Evolutionary conservation across 495 filamentous ascomycete genomes (phyloP).

Genomic region (Amorphotheca resinae): DNA sequence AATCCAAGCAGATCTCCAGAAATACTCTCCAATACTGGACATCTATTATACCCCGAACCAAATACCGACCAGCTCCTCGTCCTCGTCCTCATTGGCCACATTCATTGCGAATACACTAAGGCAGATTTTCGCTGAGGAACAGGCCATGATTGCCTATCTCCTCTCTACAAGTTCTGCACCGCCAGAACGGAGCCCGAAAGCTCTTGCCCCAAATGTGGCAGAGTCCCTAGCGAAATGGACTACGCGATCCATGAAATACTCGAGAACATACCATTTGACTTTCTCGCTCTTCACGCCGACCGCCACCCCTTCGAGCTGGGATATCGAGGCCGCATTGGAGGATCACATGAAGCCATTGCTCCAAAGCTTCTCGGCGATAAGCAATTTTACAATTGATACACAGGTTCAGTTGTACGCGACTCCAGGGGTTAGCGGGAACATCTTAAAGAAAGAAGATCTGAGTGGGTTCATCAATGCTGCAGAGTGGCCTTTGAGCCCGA

Average conservation of each 20-base stretch:
- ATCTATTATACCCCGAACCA: constrained; percentile 68
- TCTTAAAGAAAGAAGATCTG: constrained; percentile 74
- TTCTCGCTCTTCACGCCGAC: constrained; percentile 87
- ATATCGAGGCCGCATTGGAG: constrained; percentile 71
- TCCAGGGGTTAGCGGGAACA: constrained; percentile 55
- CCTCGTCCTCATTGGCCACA: constrained; percentile 60
- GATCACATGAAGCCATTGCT: constrained; percentile 76
- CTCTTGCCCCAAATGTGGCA: constrained; percentile 27
- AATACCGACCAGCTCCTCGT: constrained; percentile 52
- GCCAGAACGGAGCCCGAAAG: constrained; percentile 30
- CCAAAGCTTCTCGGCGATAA: constrained; percentile 63
- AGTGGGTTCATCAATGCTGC: constrained; percentile 94
- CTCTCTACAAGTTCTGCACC: constrained; percentile 48
- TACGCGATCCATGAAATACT: constrained; percentile 77
- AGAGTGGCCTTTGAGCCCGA: constrained; percentile 92
- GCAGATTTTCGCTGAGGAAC: constrained; percentile 74
- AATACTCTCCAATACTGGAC: constrained; percentile 61
- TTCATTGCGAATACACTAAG: constrained; percentile 74
- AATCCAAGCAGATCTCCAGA: constrained; percentile 48
- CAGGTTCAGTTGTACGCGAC: constrained; percentile 89
- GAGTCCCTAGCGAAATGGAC: constrained; percentile 43
- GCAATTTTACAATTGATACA: constrained; percentile 93
- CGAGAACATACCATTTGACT: constrained; percentile 87
- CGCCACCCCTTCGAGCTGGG: constrained; percentile 73
- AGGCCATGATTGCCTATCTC: constrained; percentile 74